Evolutionary conservation across 2,329 filamentous ascomycete species (phyloP), one percentile per base, ranked within the genome.

Genomic region (Cytospora piceae): DNA sequence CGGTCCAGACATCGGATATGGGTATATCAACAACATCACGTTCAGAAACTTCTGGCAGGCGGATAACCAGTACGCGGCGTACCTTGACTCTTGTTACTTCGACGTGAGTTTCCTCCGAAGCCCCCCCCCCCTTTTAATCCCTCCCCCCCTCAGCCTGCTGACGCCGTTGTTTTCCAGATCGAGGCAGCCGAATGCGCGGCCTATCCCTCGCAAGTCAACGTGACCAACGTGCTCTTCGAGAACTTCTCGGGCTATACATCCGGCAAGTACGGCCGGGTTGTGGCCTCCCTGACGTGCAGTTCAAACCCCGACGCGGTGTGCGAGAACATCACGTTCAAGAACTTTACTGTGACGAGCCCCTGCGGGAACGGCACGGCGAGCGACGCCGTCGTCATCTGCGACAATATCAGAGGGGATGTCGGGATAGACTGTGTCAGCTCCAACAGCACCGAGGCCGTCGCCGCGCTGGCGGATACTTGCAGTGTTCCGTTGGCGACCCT

Each of bases 81-180:
- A 86, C 42, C 76, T 89, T 9, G 86, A 88, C 70, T 85, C 85
- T 32, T 88, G 86, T 75, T 88, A 88, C 74, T 88, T 88, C 74
- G 83, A 87, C 67, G 77, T 86, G 68, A 80, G 77, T 68, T 14
- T 42, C 9, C 39, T n/a, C 17, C 2, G 5, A 20, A n/a, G 4
- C 11, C 39, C 39, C 17, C 17, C 32, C 6, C 31, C 27, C 39
- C 37, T 8, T 51, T 31, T 9, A 22, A 11, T 9, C 22, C 9
- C 3, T 5, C 24, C 14, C 15, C 39, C 42, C 12, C 27, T 3
- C 27, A 29, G 27, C 27, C 27, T 3, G 17, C 14, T 39, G 14
- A 51, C 39, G n/a, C 27, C 15, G 39, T 5, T 37, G 5, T 32
- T 11, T 11, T 14, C 32, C 60, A 77, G 75, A 78, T 77, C 65